phyloP scores from a whole-genome alignment of 2,329 filamentous ascomycete species.

The Paecilomyces variotii region DNA sequence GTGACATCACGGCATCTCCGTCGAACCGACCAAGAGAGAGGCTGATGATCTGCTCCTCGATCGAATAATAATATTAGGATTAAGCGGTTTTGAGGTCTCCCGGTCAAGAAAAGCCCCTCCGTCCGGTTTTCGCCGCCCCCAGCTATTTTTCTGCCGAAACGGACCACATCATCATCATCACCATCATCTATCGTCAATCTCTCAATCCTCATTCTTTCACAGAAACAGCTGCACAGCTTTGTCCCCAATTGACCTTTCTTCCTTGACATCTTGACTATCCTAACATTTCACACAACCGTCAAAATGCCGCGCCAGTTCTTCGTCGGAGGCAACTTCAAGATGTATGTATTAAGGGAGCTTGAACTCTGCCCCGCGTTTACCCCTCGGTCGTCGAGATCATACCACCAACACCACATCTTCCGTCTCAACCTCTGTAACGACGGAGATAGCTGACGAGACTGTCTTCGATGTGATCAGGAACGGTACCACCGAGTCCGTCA shows the following conservation, averaged over 20 bases:
- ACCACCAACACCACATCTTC: constrained; percentile 2
- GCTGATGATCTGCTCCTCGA: not conserved
- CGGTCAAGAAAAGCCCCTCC: not conserved
- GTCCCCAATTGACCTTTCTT: not conserved
- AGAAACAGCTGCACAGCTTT: not conserved
- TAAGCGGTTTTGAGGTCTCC: not conserved
- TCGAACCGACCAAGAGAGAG: not conserved
- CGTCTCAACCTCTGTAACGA: not conserved
- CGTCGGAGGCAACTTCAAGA: constrained; percentile 99
- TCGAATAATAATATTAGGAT: not conserved
- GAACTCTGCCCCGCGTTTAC: constrained; percentile 17
- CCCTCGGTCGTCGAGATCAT: constrained; percentile 16
- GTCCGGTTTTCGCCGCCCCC: not conserved
- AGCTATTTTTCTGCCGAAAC: not conserved
- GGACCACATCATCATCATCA: not conserved
- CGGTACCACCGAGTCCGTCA: constrained; percentile 82
- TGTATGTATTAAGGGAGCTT: constrained; percentile 50
- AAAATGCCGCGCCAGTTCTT: constrained; percentile 94
- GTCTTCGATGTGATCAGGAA: constrained; percentile 57
- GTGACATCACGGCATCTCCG: not conserved
- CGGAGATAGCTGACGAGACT: not conserved
- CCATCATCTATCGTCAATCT: not conserved
- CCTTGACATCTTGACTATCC: not conserved
- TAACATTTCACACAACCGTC: constrained; percentile 24
- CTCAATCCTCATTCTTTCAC: not conserved